phyloP scores from a whole-genome alignment of 2,329 filamentous ascomycete species.

The Neocatenulostroma microsporum region DNA sequence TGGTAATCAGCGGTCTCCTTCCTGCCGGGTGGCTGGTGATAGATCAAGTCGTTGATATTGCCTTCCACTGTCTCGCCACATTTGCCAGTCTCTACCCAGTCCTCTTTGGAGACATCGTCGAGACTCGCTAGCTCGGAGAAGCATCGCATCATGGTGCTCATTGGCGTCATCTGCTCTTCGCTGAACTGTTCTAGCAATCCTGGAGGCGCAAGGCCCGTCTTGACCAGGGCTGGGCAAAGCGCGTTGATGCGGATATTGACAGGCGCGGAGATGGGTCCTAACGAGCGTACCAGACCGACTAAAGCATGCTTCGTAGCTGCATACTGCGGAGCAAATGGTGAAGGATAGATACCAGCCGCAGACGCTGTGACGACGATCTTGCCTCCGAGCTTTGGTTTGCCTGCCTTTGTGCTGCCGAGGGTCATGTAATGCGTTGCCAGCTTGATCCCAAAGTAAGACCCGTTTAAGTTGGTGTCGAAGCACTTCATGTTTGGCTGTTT shows the following conservation, averaged over 20 bases:
- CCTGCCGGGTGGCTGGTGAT: slow-evolving; percentile 16
- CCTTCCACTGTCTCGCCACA: slow-evolving; percentile 26
- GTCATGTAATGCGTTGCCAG: slow-evolving; percentile 33
- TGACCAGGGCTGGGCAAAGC: slow-evolving; percentile 35
- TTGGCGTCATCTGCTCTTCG: slow-evolving; percentile 34
- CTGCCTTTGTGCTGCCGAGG: slow-evolving; percentile 14
- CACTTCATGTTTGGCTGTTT: slow-evolving; percentile 28
- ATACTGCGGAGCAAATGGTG: slow-evolving; percentile 33
- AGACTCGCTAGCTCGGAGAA: slow-evolving; percentile 30
- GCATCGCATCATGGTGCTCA: slow-evolving; percentile 33
- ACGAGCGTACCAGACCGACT: slow-evolving; percentile 32
- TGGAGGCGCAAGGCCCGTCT: slow-evolving; percentile 33
- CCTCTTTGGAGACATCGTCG: slow-evolving; percentile 18
- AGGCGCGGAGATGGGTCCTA: slow-evolving; percentile 29
- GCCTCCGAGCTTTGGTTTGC: slow-evolving; percentile 17
- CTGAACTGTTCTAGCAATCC: slow-evolving; percentile 31
- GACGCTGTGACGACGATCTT: slow-evolving; percentile 31
- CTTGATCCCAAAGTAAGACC: slow-evolving; percentile 31
- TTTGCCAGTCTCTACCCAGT: slow-evolving; percentile 19
- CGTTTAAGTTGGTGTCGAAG: slow-evolving; percentile 28
- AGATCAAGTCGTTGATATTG: slow-evolving; percentile 20
- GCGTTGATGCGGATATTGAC: slow-evolving; percentile 35
- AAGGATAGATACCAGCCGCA: slow-evolving; percentile 28
- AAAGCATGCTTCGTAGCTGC: slow-evolving; percentile 37
- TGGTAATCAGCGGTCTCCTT: slow-evolving; percentile 13